Conservation (phyloP, 176 grass and related monocot species). For the Oryza australiensis region DNA sequence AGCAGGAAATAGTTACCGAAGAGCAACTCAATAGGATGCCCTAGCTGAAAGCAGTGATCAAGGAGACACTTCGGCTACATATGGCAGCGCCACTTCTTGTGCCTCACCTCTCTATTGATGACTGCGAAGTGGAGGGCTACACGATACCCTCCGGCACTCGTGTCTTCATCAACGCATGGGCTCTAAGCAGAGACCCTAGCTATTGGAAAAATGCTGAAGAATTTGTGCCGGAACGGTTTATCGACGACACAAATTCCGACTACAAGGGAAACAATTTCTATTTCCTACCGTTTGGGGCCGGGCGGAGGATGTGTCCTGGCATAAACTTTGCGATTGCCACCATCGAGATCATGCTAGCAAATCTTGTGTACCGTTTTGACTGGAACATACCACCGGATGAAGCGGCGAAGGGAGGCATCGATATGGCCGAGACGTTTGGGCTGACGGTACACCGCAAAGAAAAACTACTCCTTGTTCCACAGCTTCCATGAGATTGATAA, state of each 20-base stretch:
- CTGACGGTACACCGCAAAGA: no score
- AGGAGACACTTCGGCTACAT: constrained; percentile 45
- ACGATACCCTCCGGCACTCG: constrained; percentile 33
- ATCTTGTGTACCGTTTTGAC: constrained; percentile 37
- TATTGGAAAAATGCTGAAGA: no score
- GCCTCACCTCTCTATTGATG: constrained; percentile 30
- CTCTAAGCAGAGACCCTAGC: neutral
- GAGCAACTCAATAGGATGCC: constrained; percentile 3
- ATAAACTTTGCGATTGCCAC: constrained; percentile 35
- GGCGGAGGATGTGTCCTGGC: constrained; percentile 42
- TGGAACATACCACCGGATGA: neutral
- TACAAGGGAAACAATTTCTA: constrained; percentile 36
- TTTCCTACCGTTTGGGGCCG: constrained; percentile 37
- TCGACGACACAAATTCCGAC: neutral
- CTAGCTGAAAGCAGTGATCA: constrained; percentile 45
- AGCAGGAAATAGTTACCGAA: constrained; percentile 18
- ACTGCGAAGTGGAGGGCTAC: constrained; percentile 43
- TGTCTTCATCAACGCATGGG: constrained; percentile 36
- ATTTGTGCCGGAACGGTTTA: constrained; percentile 14
- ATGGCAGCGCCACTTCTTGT: constrained; percentile 29
- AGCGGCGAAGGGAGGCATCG: neutral
- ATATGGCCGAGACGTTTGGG: no score
- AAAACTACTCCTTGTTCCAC: no score
- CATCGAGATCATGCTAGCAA: constrained; percentile 36
- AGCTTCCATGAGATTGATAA: no score